Evolutionary conservation across 257 asterid genomes (phyloP), one percentile per base, ranked within the genome.

Genomic region (Anisodus acutangulus): DNA sequence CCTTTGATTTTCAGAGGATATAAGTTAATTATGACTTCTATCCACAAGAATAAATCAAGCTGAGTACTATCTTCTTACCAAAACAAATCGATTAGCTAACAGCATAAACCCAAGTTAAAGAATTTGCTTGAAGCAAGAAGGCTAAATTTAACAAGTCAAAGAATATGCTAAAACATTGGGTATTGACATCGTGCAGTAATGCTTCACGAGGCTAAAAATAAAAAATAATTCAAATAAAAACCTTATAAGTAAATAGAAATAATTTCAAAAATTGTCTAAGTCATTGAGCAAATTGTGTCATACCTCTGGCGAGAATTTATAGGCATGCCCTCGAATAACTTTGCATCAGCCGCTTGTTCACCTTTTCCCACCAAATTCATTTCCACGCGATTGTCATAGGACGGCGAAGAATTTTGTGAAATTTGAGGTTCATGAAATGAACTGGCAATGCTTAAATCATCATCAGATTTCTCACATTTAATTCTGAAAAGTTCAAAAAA

Each of bases 381-480:
- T 86, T 90, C 97, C 81, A 87, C 37, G 8, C 17, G 90, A 83
- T 85, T 89, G 72, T 88, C 97, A 78, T 66, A 87, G 59, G 88
- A 89, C 64, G 86, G 88, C 82, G 87, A 66, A 35, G 85, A 76
- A 22, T 71, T 85, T 37, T 64, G 81, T 26, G 85, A 74, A 31
- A 86, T 83, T 76, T 84, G 85, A 69, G 87, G 91, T 72, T 91
- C 96, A 53, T 60, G 85, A 26, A 80, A 72, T 82, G 87, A 88
- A 84, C 92, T 85, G 71, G 89, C 68, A 83, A 86, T 78, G 84
- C 93, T 87, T 43, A 51, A 86, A 86, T 91, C 92, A 45, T 92
- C 98, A 88, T 88, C 92, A 5, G 90, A 83, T 85, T 89, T 92
- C 85, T 90, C 98, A 80, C 88, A 84, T 85, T 85, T 93, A 70